phyloP scores from a whole-genome alignment of 352 stramenopile genomes.

The Phytophthora idaei region DNA sequence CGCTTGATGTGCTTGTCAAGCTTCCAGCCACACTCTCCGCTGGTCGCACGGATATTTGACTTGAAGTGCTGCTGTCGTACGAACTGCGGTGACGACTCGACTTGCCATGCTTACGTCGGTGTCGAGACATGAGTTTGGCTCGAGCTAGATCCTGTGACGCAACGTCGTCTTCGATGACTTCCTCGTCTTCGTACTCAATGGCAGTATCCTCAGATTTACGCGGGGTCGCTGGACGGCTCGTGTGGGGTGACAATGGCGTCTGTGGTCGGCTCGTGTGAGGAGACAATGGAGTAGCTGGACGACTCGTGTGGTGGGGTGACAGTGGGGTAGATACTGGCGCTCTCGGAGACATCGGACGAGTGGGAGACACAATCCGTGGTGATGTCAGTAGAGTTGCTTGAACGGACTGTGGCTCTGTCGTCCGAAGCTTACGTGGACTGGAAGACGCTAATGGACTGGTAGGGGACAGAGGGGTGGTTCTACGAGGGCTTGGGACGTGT shows the following conservation, averaged over 20 bases:
- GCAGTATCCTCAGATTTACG: conserved; percentile 21
- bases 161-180: conserved; percentile 36
- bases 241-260: conserved; percentile 12
- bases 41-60: conserved; percentile 30
- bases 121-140: conserved; percentile 17
- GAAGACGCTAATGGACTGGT: conserved; percentile 11
- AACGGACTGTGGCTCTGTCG: conserved; percentile 1
- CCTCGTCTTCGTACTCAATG: conserved; percentile 52
- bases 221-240: conserved; percentile 9
- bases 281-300: conserved; percentile 14
- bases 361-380: conserved; percentile 23
- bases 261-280: conserved; percentile 3
- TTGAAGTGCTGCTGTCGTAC: conserved; percentile 12
- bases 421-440: conserved; percentile 41
- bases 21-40: conserved; percentile 42
- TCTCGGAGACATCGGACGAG: conserved; percentile 26
- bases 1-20: conserved; percentile 28
- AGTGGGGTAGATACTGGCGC: neutral
- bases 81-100: conserved; percentile 14
- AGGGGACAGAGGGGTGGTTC: conserved; percentile 6
- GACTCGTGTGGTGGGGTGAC: conserved; percentile 19
- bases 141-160: conserved; percentile 22
- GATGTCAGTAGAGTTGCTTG: conserved; percentile 24
- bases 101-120: conserved; percentile 29
- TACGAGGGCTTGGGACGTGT: conserved; percentile 19